Base-by-base conservation (phyloP, 768 basidiomycete species). In the Symmetrospora coprosmae region DNA sequence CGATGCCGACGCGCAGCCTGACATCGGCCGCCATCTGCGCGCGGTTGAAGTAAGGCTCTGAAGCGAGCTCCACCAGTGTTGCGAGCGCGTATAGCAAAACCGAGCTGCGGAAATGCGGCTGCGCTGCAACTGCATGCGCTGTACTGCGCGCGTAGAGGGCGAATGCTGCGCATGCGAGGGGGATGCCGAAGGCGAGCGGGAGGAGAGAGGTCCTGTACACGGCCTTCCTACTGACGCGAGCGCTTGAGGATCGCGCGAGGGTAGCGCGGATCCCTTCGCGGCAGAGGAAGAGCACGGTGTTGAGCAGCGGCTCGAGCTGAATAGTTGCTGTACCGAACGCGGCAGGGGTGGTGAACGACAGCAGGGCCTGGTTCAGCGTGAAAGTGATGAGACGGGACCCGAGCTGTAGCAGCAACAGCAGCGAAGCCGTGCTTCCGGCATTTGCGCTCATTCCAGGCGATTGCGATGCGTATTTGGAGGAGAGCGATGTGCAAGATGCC, bases 251-350 rank as follows among this genome's bases (percentile, higher is more conserved):
- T 16, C 47, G 50, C 16, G 94, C 76, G 4, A 94, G 78, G 5
- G 86, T 82, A 70, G 84, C 87, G 38, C 94, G 78, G 7, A 97
- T 79, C 17, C 91, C 92, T 72, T 99, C 94, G n/a, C 94, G 78
- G 33, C 84, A 83, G 7, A 97, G 77, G 72, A 97, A 96, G 41
- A 97, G 76, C 67, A 91, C 86, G 11, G 89, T 89, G 66, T 84
- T 86, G 45, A 86, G 78, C 25, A 97, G 70, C 27, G 96, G 80
- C 71, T 97, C 94, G 72, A 97, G 89, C 68, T 94, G 91, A 63
- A 99, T 85, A 0, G 88, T 81, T 16, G 87, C 89, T 0, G 86
- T 89, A 9, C 92, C 78, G 70, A 87, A 91, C 14, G 83, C 84
- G 33, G 80, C 79, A 0, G 91, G 90, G 0, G 87, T 82, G 1